A percentile compares a stretch with the other conserved stretches of the same genome.
These are phyloP conservation scores for Castanospermum australe DNA, from an alignment of 306 rosid genomes.

Conservation along the genomic window DNA sequence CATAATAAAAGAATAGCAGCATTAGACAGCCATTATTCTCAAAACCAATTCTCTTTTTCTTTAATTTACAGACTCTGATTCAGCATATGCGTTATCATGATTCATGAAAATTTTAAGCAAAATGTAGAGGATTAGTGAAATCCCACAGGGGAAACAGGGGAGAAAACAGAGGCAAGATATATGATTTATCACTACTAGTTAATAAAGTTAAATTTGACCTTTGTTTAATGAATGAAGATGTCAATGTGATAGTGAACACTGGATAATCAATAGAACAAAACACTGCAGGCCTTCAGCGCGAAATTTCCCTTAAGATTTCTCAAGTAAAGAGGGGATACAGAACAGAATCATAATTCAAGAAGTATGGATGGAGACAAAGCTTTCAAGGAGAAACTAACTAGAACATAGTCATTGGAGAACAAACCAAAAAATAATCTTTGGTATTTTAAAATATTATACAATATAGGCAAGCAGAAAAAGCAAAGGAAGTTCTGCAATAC, in stretches of 20 bases:
- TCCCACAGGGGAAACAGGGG: neutral
- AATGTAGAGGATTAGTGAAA: neutral
- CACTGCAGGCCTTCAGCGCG: too few species aligned
- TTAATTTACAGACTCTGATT: neutral
- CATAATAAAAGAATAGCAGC: neutral
- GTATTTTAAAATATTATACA: conserved; percentile 8
- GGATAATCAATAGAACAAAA: neutral
- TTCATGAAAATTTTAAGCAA: neutral
- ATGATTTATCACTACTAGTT: neutral
- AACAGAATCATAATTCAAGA: neutral
- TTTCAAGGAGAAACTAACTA: neutral
- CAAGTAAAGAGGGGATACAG: neutral
- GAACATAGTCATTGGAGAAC: neutral
- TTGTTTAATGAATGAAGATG: neutral
- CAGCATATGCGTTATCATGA: neutral
- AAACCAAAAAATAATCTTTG: conserved; percentile 20
- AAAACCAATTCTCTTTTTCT: neutral
- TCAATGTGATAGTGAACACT: neutral
- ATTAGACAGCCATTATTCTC: neutral
- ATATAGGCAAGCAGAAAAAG: neutral
- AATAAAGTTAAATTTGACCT: neutral
- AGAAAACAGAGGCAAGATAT: neutral
- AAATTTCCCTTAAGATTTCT: too few species aligned
- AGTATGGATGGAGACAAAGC: neutral
- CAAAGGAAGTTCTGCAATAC: conserved; percentile 17